Base-by-base conservation (phyloP, 371 early-diverging fungal species). In the Dinochytrium kinnereticum region DNA sequence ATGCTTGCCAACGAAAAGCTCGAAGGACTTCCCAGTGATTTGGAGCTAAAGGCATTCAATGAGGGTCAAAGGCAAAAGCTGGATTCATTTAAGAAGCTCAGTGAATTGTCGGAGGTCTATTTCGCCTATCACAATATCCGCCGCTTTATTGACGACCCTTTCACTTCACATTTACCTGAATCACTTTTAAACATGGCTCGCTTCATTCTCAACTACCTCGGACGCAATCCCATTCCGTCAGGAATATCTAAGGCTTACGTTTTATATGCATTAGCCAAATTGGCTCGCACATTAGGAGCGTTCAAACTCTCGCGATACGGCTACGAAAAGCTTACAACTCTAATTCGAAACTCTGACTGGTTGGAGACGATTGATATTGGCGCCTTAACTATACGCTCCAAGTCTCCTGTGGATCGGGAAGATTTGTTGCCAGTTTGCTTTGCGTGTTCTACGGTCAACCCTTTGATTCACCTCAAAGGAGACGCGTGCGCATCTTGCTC, bases 141-240 rank as follows among this genome's bases (percentile, higher is more conserved):
- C 2, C 71, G 79, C 13, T 88, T 76, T 73, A 57, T 87, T 21
- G 82, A 84, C 38, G 85, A 87, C 2, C 88, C 88, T 13, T 88
- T 88, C 71, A 88, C 86, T 1, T 72, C 80, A n/a, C 81, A 81
- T 59, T 53, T 80, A 24, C 79, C 85, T 3, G 84, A 82, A 57
- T 70, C 82, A 0, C 70, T 88, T 34, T 71, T 86, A 40, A 81
- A 76, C 69, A 85, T 87, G 84, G 77, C 84, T 15, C 76, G 82
- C 13, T 85, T 79, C 72, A 64, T 84, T 0, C 50, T 79, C 39
- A 50, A 76, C 55, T 69, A 76, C 51, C 61, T 76, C 44, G 74
- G 67, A 31, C 51, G 71, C 1, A 50, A 73, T 30, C 70, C 74
- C 38, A 21, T 75, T 0, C 78, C 82, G 13, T 57, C 67, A 19